Evolutionary conservation across 768 basidiomycete species (phyloP).

Genomic region (Flagelloscypha sp.): DNA sequence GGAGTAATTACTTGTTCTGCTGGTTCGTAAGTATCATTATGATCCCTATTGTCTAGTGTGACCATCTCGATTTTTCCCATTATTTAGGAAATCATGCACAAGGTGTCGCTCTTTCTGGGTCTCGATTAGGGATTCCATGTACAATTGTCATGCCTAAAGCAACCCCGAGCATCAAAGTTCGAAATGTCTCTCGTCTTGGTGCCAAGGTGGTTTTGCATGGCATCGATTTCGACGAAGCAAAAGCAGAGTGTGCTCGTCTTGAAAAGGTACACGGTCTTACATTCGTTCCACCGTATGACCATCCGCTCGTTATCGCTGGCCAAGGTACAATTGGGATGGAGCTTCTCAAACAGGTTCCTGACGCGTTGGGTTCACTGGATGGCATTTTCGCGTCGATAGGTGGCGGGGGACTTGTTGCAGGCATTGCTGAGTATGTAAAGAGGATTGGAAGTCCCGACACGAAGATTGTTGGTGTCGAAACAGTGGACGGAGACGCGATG

Average conservation of each 20-base stretch:
- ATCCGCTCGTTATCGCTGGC: conserved; percentile 93
- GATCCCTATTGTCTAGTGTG: conserved; percentile 3
- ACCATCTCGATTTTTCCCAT: conserved; percentile 1
- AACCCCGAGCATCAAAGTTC: conserved; percentile 93
- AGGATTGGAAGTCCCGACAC: conserved; percentile 80
- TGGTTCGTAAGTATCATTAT: conserved; percentile 66
- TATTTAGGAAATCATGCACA: conserved; percentile 92
- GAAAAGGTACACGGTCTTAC: conserved; percentile 67
- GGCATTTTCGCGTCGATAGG: conserved; percentile 89
- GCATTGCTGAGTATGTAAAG: conserved; percentile 87
- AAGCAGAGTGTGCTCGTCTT: conserved; percentile 85
- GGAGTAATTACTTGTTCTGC: conserved; percentile 98
- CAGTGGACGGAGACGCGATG: conserved; percentile 93
- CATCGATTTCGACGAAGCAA: conserved; percentile 91
- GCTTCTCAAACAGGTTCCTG: conserved; percentile 79
- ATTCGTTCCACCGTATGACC: conserved; percentile 96
- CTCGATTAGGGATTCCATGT: conserved; percentile 80
- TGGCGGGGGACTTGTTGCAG: conserved; percentile 89
- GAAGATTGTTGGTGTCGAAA: conserved; percentile 87
- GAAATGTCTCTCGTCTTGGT: conserved; percentile 89
- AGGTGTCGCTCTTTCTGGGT: conserved; percentile 93
- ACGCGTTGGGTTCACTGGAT: conserved; percentile 68
- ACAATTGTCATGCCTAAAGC: conserved; percentile 98
- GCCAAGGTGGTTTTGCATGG: conserved; percentile 93
- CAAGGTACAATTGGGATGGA: conserved; percentile 96